phyloP scores from a whole-genome alignment of 768 basidiomycete genomes.

The Lentinula edodes region DNA sequence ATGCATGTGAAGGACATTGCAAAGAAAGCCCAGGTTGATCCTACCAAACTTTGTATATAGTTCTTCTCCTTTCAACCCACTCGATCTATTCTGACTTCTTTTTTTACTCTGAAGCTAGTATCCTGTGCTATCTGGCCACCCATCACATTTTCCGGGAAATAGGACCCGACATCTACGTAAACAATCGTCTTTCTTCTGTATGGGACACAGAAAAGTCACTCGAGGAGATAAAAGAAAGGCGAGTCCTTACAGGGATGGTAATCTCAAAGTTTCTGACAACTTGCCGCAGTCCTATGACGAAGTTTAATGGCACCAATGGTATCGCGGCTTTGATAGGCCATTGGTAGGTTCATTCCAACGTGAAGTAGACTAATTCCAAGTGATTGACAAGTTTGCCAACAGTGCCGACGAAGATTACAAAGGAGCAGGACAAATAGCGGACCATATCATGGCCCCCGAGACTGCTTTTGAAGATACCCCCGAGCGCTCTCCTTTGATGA shows the following conservation, averaged over 20 bases:
- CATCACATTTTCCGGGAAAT: slow-evolving; percentile 28
- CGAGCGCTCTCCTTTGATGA: not conserved
- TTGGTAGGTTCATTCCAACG: slow-evolving; percentile 1
- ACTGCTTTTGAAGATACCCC: slow-evolving; percentile 2
- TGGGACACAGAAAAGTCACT: slow-evolving; percentile 20
- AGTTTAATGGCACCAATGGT: slow-evolving; percentile 8
- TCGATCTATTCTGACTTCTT: not conserved
- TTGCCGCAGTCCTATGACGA: slow-evolving; percentile 1
- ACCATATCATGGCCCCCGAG: slow-evolving; percentile 1
- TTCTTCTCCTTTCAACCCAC: not conserved
- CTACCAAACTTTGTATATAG: slow-evolving; percentile 21
- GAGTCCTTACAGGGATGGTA: not conserved
- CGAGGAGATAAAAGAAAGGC: slow-evolving; percentile 15
- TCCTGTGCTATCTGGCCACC: slow-evolving; percentile 26
- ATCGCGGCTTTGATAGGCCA: slow-evolving; percentile 14
- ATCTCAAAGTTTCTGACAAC: not conserved
- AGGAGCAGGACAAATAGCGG: slow-evolving; percentile 1
- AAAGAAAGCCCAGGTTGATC: slow-evolving; percentile 14
- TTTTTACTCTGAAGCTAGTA: slow-evolving; percentile 15
- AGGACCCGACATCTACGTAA: slow-evolving; percentile 21
- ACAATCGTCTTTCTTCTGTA: slow-evolving; percentile 24
- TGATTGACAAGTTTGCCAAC: not conserved
- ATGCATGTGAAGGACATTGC: slow-evolving; percentile 25
- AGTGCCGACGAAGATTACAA: slow-evolving; percentile 5
- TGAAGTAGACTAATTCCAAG: not conserved